Percentiles rank a stretch among this genome's conserved stretches.
phyloP scores from a whole-genome alignment of 306 rosid genomes.

The Fagus crenata region DNA sequence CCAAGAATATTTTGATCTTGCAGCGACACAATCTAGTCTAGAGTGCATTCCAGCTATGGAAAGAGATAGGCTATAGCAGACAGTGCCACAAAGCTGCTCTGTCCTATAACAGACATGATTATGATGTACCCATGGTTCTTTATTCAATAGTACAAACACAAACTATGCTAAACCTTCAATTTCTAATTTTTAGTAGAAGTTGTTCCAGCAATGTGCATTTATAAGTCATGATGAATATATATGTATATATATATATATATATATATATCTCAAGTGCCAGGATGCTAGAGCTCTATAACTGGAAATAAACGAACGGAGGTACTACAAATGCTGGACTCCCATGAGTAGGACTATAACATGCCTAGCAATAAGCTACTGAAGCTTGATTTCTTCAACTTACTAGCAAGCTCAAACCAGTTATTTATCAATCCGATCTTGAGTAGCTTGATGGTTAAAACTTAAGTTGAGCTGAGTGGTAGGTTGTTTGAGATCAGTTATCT shows the following conservation, averaged over 20 bases:
- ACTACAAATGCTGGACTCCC: neutral
- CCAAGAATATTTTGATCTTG: neutral
- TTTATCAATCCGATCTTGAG: neutral
- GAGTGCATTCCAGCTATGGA: neutral
- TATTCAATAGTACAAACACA: neutral
- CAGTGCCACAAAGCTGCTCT: neutral
- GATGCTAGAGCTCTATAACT: neutral
- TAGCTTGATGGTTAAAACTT: neutral
- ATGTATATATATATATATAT: too few relatives aligned
- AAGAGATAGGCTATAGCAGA: neutral
- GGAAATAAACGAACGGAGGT: neutral
- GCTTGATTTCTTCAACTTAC: neutral
- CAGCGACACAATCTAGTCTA: neutral
- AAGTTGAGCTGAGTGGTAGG: neutral
- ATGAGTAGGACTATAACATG: neutral
- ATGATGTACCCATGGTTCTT: neutral
- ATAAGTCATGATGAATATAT: neutral
- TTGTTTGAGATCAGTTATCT: neutral
- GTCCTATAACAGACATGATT: neutral
- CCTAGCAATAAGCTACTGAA: neutral
- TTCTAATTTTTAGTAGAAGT: neutral
- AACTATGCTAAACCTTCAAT: neutral
- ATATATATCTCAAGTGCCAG: neutral
- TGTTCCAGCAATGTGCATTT: neutral
- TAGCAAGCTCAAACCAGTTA: neutral